Evolutionary conservation across 2,329 filamentous ascomycete species (phyloP).

Genomic region (Arthrobotrys entomopaga): DNA sequence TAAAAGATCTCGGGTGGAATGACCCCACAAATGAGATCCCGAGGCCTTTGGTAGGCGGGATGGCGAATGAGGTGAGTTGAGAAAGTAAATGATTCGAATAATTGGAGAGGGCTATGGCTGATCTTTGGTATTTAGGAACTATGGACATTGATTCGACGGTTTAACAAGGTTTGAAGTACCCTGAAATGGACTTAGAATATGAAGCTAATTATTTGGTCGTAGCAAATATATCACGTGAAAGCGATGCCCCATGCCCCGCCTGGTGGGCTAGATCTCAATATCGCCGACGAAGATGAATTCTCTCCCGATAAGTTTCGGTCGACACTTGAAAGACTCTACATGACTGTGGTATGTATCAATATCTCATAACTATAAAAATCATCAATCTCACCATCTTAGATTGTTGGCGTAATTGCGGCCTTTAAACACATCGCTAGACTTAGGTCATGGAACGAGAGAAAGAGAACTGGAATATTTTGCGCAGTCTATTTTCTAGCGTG

Average conservation of each 20-base stretch:
- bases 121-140: slow-evolving; percentile 65
- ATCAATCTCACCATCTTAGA: slow-evolving; percentile 52
- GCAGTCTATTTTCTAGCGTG: slow-evolving; percentile 73
- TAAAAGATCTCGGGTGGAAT: slow-evolving; percentile 71
- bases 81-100: neutral
- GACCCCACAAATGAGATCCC: slow-evolving; percentile 65
- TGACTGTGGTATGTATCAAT: slow-evolving; percentile 68
- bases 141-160: slow-evolving; percentile 72
- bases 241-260: slow-evolving; percentile 70
- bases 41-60: slow-evolving; percentile 69
- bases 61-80: slow-evolving; percentile 66
- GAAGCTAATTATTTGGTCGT: slow-evolving; percentile 70
- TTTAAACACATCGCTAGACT: slow-evolving; percentile 80
- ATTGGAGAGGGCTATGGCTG: neutral
- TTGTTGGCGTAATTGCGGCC: slow-evolving; percentile 72
- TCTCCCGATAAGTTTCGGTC: slow-evolving; percentile 83
- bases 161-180: slow-evolving; percentile 68
- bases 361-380: neutral
- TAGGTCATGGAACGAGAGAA: slow-evolving; percentile 80
- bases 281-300: slow-evolving; percentile 84
- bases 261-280: slow-evolving; percentile 80
- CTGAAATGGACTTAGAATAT: neutral
- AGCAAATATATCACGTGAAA: slow-evolving; percentile 74
- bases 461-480: slow-evolving; percentile 75
- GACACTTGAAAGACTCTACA: slow-evolving; percentile 82